Evolutionary conservation across 805 yeast genomes (phyloP), one percentile per base, ranked within the genome.

Genomic region (Komagataella ulmi): DNA sequence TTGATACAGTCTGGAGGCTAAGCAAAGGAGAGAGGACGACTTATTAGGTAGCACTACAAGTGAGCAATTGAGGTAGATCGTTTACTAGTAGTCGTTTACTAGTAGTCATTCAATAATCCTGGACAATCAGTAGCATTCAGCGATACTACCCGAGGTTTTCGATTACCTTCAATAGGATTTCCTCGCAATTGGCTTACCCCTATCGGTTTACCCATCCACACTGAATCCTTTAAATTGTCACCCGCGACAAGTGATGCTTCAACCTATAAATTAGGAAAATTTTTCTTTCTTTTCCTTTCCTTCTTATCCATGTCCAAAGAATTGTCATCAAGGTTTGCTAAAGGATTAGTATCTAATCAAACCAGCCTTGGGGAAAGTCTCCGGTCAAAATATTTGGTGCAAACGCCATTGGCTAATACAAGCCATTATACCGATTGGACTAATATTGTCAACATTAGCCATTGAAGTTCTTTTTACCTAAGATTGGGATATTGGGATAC

Each of bases 281-380:
- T 50, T 17, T 24, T 47, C 44, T 40, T 47, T 45, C 51, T 54
- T 59, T 61, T 58, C 58, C 62, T 50, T 53, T 55, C 52, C 50
- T 55, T 21, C 23, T 74, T 79, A 75, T 76, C 73, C 85, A 79
- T 80, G 80, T 74, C 64, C 77, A 67, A 82, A 82, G 87, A 82
- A 79, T 82, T 81, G 86, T 80, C 80, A 65, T 77, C 88, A 81
- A 82, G 81, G 87, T 82, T 67, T 66, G 65, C 87, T 72, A 56
- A 79, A 73, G 75, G 80, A 70, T 47, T 17, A 21, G 23, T 14
- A n/a, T 17, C 5, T 12, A 12, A 30, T 50, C 51, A 59, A 54
- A 54, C 54, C 53, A 65, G 85, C 85, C 81, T 82, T 77, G 88
- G 89, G 89, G 88, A 83, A 83, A 83, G 89, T 83, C 89, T 83